Evolutionary conservation across 306 rosid species (phyloP).

Genomic region (Sphenostylis stenocarpa): DNA sequence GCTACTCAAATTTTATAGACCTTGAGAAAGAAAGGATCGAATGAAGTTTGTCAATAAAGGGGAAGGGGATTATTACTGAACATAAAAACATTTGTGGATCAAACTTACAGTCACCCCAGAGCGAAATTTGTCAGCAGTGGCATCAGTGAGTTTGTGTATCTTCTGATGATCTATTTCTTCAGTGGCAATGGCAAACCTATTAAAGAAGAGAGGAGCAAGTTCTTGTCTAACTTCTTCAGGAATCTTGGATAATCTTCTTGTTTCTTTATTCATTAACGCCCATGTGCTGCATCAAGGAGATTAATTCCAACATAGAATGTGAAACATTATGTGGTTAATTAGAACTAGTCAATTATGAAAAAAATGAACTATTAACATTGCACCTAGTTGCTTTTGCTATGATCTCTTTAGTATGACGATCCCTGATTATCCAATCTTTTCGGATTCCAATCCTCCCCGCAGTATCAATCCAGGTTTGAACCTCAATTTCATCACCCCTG

Average conservation of each 20-base stretch:
- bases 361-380: too few relatives aligned
- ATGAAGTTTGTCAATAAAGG: not conserved
- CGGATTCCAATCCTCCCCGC: conserved; percentile 67
- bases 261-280: conserved; percentile 74
- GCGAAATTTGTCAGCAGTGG: conserved; percentile 52
- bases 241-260: conserved; percentile 66
- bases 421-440: conserved; percentile 68
- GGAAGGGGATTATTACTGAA: too few relatives aligned
- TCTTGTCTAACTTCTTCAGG: conserved; percentile 72
- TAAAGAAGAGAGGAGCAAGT: conserved; percentile 53
- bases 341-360: too few relatives aligned
- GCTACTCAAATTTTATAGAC: too few relatives aligned
- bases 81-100: too few relatives aligned
- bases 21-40: not conserved
- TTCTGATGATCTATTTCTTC: conserved; percentile 54
- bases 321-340: too few relatives aligned
- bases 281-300: conserved; percentile 49
- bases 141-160: conserved; percentile 61
- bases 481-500: conserved; percentile 81
- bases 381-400: conserved; percentile 73
- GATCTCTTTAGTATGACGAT: conserved; percentile 54
- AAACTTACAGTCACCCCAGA: conserved; percentile 63
- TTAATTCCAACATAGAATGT: too few relatives aligned
- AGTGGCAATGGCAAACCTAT: conserved; percentile 45
- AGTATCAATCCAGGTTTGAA: conserved; percentile 79